These are phyloP conservation scores for Basidioascus undulatus DNA, from an alignment of 768 basidiomycete genomes.

Conservation along the genomic window DNA sequence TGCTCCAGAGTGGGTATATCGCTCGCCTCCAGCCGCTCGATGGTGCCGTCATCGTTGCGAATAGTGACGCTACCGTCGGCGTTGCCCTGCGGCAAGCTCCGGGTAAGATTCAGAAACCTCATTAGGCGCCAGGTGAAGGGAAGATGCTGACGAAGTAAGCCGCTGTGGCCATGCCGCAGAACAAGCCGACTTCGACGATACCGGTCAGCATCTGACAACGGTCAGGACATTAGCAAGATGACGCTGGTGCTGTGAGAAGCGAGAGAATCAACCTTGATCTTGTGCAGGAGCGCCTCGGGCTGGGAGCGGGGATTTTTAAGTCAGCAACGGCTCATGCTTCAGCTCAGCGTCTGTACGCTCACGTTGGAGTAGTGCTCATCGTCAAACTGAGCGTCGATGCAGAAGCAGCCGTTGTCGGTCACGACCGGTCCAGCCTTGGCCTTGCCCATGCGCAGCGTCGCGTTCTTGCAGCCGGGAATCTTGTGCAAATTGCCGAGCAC, in stretches of 20 bases:
- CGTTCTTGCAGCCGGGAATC: conserved; percentile 21
- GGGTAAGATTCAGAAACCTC: too few species aligned
- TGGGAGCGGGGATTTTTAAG: too few species aligned
- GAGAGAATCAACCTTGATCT: conserved; percentile 34
- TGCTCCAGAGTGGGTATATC: too few species aligned
- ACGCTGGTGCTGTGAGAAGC: background rate
- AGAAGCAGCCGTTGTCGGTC: conserved; percentile 52
- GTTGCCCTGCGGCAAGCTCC: too few species aligned
- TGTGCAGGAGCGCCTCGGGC: conserved; percentile 35
- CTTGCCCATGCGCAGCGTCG: conserved; percentile 75
- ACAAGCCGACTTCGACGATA: conserved; percentile 96
- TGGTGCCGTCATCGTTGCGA: conserved; percentile 2
- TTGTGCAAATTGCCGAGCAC: conserved; percentile 33
- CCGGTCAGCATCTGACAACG: conserved; percentile 47
- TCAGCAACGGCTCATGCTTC: too few species aligned
- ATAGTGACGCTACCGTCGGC: conserved; percentile 10
- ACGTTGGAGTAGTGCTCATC: conserved; percentile 31
- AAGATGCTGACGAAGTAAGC: conserved; percentile 92
- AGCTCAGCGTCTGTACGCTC: background rate
- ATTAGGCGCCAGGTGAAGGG: conserved; percentile 5
- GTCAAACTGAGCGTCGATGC: conserved; percentile 62
- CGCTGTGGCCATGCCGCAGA: conserved; percentile 72
- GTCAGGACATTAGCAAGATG: background rate
- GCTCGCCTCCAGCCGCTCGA: too few species aligned
- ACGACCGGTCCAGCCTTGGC: conserved; percentile 73